Evolutionary conservation across 805 yeast species (phyloP), one percentile per base, ranked within the genome.

Genomic region (Candida dendrica): DNA sequence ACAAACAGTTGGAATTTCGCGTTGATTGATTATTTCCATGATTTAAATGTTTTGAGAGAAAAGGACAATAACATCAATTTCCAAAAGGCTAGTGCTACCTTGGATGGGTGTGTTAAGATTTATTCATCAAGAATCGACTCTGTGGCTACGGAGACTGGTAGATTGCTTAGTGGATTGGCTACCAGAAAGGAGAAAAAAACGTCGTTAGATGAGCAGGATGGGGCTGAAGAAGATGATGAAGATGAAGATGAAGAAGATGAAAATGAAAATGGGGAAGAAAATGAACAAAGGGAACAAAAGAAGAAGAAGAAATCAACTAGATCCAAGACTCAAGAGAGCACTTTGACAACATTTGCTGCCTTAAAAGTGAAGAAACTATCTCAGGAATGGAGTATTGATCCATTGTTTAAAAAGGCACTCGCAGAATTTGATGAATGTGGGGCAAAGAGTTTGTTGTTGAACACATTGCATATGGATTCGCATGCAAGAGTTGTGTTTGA

Each of bases 81-180:
- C 60, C 96, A 87, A 59, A 78, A 81, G 50, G 98, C 97, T 0
- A 79, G 93, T 1, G 88, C 95, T 3, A 87, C 97, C 1, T 66
- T 91, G 18, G 97, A 90, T 55, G 97, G 97, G 0, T 90, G 97
- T 68, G 91, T 90, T 29, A 89, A 89, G 64, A 87, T 91, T 41
- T 91, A 91, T 58, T 78, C 90, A 11, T 84, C 95, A 14, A 75
- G 98, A 52, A 89, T 91, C 18, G 97, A 90, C 54, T 84, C 95
- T 0, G 95, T 88, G 0, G 95, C 90, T 5, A 81, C 84, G 8
- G 97, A 90, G 53, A 89, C 97, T 0, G 95, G 95, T 2, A 79
- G 80, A 52, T 67, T 91, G 42, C 63, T 89, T 30, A 83, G 85
- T 60, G 95, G 95, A 3, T 63, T 86, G 42, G 79, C 89, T 2